Evolutionary conservation across 768 basidiomycete genomes (phyloP).

Genomic region (Trametes villosa): DNA sequence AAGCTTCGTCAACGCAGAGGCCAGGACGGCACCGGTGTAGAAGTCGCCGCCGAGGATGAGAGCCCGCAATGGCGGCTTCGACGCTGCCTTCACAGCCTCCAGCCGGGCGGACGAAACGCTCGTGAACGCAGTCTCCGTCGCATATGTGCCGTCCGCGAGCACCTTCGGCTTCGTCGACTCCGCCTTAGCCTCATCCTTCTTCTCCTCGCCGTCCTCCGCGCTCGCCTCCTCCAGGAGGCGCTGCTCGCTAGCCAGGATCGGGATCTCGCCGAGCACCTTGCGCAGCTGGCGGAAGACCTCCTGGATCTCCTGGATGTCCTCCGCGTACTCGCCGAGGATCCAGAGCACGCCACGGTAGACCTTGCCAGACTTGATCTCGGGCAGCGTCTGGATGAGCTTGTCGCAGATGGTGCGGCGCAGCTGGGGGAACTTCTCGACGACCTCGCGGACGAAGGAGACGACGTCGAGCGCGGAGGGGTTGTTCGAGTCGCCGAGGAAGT

Average conservation of each 20-base stretch:
- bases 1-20: constrained; percentile 88
- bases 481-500: constrained; percentile 92
- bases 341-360: constrained; percentile 96
- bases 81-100: constrained; percentile 83
- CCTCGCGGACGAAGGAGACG: constrained; percentile 88
- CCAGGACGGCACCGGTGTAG: constrained; percentile 93
- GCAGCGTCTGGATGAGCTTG: constrained; percentile 79
- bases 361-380: constrained; percentile 93
- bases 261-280: constrained; percentile 93
- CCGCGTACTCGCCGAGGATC: constrained; percentile 98
- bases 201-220: constrained; percentile 54
- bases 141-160: constrained; percentile 96
- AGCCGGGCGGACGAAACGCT: constrained; percentile 61
- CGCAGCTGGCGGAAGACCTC: constrained; percentile 77
- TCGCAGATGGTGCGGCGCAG: constrained; percentile 82
- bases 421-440: constrained; percentile 95
- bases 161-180: constrained; percentile 70
- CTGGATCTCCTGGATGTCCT: constrained; percentile 66
- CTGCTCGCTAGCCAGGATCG: constrained; percentile 92
- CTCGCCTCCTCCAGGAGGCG: constrained; percentile 76
- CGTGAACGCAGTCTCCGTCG: constrained; percentile 91
- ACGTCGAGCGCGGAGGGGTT: constrained; percentile 96
- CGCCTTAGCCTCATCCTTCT: constrained; percentile 52
- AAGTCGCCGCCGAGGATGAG: constrained; percentile 95
- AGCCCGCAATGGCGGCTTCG: constrained; percentile 91